Conservation (phyloP, 2,329 filamentous ascomycete genomes). For the Coniochaeta sp. region DNA sequence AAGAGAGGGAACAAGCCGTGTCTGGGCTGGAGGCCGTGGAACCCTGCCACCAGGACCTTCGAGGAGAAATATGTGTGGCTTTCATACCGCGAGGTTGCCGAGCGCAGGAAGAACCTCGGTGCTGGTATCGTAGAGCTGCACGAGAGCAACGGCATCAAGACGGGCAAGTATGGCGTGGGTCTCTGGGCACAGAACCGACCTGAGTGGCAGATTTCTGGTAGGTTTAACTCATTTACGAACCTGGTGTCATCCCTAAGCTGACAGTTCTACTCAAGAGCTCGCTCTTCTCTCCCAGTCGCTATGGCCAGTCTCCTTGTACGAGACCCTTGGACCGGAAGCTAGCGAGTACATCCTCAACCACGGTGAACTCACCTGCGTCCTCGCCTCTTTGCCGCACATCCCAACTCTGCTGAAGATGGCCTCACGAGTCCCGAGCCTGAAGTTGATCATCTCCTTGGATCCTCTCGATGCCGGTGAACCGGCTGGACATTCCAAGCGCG, state of each 20-base stretch:
- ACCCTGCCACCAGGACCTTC: conserved; percentile 64
- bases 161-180: conserved; percentile 65
- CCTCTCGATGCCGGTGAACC: conserved; percentile 73
- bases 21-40: conserved; percentile 75
- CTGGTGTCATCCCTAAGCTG: background rate
- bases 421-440: conserved; percentile 69
- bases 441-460: conserved; percentile 84
- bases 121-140: conserved; percentile 80
- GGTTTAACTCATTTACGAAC: conserved; percentile 11
- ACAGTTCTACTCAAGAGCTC: conserved; percentile 51
- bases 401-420: conserved; percentile 73
- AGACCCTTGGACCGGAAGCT: conserved; percentile 84
- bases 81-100: conserved; percentile 71
- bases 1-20: conserved; percentile 61
- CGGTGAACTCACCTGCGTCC: conserved; percentile 65
- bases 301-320: conserved; percentile 89
- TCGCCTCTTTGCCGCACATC: conserved; percentile 74
- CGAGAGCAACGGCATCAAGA: conserved; percentile 59
- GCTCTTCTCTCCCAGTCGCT: conserved; percentile 81
- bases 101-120: conserved; percentile 76
- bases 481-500: conserved; percentile 69
- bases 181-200: conserved; percentile 83
- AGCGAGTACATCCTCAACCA: conserved; percentile 97
- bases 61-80: conserved; percentile 74
- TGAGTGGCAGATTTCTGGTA: conserved; percentile 80